Percentiles rank a stretch among this genome's conserved stretches.
phyloP scores from a whole-genome alignment of 2,329 filamentous ascomycete genomes.

The Xylaria sp. region DNA sequence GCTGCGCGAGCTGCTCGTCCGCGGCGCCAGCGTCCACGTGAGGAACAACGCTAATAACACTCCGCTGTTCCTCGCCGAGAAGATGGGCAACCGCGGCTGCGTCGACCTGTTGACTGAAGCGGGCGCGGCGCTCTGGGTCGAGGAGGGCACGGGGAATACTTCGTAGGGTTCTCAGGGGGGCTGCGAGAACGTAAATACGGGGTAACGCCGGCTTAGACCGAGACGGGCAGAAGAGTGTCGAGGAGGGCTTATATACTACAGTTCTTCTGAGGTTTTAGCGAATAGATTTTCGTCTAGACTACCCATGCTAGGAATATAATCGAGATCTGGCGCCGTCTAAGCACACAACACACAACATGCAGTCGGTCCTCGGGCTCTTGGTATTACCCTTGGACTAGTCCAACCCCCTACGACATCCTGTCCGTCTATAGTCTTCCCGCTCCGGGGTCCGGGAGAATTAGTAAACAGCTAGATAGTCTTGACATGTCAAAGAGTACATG shows the following conservation, averaged over 20 bases:
- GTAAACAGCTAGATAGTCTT: too few species aligned
- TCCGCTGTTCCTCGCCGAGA: conserved; percentile 66
- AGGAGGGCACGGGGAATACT: conserved; percentile 43
- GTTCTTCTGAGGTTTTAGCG: not conserved
- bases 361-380: not conserved
- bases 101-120: conserved; percentile 61
- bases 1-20: conserved; percentile 61
- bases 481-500: too few species aligned
- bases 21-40: conserved; percentile 70
- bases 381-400: not conserved
- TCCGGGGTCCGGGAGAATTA: too few species aligned
- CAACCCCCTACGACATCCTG: too few species aligned
- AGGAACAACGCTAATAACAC: conserved; percentile 70
- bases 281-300: not conserved
- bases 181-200: not conserved
- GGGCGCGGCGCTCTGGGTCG: conserved; percentile 64
- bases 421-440: too few species aligned
- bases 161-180: not conserved
- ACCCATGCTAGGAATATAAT: not conserved
- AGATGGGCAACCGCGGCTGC: conserved; percentile 60
- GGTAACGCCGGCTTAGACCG: too few species aligned
- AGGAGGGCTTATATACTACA: too few species aligned
- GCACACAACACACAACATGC: not conserved
- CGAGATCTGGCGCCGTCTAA: not conserved
- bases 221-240: too few species aligned